Evolutionary conservation across 345 rosid genomes (phyloP).

Genomic region (Limnanthes douglasii): DNA sequence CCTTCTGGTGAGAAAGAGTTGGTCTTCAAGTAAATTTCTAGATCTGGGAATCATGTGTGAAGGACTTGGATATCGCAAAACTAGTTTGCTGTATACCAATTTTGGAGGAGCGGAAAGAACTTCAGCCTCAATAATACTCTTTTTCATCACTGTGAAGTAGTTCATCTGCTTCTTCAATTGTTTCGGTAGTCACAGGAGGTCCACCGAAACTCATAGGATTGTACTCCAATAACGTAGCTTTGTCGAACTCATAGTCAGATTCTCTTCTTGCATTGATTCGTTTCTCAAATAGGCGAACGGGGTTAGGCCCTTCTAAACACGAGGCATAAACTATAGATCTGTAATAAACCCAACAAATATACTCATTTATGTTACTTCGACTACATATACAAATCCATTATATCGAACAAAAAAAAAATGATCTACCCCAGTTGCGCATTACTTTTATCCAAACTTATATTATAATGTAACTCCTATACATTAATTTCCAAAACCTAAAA

Average conservation of each 20-base stretch:
- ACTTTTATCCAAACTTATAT: no score
- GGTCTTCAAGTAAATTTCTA: no score
- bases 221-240: conserved; percentile 49
- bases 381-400: no score
- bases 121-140: conserved; percentile 76
- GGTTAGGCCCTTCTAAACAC: conserved; percentile 93
- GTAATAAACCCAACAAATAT: no score
- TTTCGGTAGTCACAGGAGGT: conserved; percentile 62
- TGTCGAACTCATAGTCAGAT: conserved; percentile 76
- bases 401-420: no score
- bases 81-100: conserved; percentile 86
- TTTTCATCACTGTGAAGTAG: conserved; percentile 42
- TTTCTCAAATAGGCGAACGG: conserved; percentile 80
- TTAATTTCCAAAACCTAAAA: no score
- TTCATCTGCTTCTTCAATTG: conserved; percentile 71
- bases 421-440: no score
- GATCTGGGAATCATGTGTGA: no score
- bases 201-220: conserved; percentile 98
- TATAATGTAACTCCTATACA: no score
- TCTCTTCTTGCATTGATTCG: conserved; percentile 82
- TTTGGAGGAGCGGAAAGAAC: conserved; percentile 97
- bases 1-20: no score
- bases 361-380: no score
- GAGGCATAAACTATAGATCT: conserved; percentile 72
- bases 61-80: conserved; percentile 91